Conservation (phyloP, 768 basidiomycete species). For the Baorangia bicolor region DNA sequence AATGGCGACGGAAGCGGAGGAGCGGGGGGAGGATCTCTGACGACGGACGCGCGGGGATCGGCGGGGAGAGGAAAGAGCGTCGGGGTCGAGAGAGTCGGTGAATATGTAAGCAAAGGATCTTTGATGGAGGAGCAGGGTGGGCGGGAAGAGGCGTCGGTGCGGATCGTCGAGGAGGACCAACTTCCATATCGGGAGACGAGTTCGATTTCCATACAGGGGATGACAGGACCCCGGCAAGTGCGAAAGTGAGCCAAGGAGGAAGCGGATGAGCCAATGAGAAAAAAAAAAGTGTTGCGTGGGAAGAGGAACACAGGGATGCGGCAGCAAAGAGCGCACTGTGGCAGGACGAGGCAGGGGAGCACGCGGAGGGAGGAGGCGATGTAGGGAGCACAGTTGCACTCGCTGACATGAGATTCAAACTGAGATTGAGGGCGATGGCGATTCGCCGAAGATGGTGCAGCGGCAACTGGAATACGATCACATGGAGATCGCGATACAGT, state of each 20-base stretch:
- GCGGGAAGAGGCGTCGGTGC: constrained; percentile 24
- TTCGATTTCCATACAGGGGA: constrained; percentile 23
- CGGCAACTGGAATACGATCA: constrained; percentile 35
- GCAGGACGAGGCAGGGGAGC: constrained; percentile 20
- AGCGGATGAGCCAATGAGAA: constrained; percentile 25
- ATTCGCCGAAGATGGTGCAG: constrained; percentile 35
- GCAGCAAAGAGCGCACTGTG: constrained; percentile 30
- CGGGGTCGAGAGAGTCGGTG: constrained; percentile 22
- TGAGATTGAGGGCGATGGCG: constrained; percentile 31
- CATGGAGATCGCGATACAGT: constrained; percentile 34
- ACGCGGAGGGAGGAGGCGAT: constrained; percentile 18
- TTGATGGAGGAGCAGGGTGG: constrained; percentile 10
- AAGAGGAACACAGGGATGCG: background rate
- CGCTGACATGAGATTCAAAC: constrained; percentile 31
- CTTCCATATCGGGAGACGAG: constrained; percentile 15
- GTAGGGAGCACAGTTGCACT: constrained; percentile 14
- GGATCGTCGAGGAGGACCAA: constrained; percentile 29
- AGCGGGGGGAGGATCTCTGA: constrained; percentile 6
- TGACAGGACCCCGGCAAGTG: constrained; percentile 31
- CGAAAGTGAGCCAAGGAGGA: constrained; percentile 29
- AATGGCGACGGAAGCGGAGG: constrained; percentile 21
- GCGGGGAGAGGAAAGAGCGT: constrained; percentile 15
- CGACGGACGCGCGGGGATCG: constrained; percentile 17
- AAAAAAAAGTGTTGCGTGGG: constrained; percentile 18
- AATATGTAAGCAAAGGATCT: constrained; percentile 23